These are phyloP conservation scores for Plantago major DNA, from an alignment of 257 asterid genomes.

Conservation along the genomic window DNA sequence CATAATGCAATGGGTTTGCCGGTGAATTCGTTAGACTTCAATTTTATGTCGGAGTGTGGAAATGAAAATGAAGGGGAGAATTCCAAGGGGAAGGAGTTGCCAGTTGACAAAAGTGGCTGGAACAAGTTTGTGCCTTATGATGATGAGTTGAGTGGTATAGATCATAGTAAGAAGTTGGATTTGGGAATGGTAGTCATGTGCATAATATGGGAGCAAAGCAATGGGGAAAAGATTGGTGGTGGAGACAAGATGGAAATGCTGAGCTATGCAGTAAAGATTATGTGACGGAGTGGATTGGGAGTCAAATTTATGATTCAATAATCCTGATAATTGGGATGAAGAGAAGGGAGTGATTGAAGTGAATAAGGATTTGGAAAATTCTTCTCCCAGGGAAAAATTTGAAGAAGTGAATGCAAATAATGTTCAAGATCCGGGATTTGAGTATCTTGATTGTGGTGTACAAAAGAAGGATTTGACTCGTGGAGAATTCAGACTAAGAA, in stretches of 20 bases:
- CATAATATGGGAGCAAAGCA: constrained; percentile 35
- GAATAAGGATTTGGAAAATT: constrained; percentile 21
- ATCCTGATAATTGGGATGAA: constrained; percentile 56
- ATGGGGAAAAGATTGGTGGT: constrained; percentile 99
- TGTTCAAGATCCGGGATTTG: constrained; percentile 23
- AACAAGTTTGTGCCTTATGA: constrained; percentile 41
- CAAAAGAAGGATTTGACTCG: constrained; percentile 38
- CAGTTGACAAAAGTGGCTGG: constrained; percentile 37
- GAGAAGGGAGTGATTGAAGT: constrained; percentile 44
- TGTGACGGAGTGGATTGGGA: constrained; percentile 95
- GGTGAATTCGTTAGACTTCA: constrained; percentile 36
- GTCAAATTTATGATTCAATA: constrained; percentile 59
- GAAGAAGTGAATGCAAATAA: constrained; percentile 39
- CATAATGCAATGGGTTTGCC: constrained; percentile 47
- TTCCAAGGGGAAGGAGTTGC: constrained; percentile 62
- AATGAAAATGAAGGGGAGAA: constrained; percentile 23
- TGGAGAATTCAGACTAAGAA: constrained; percentile 36
- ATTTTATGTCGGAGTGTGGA: constrained; percentile 32
- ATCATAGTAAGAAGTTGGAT: constrained; percentile 49
- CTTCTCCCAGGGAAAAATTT: constrained; percentile 21
- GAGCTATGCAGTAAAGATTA: constrained; percentile 88
- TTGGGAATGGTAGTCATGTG: constrained; percentile 21
- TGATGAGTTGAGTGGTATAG: constrained; percentile 47
- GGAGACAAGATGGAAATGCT: constrained; percentile 94
- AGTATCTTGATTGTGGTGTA: constrained; percentile 22